phyloP scores from a whole-genome alignment of 176 grass and related monocot genomes.

The Carex cristatella region DNA sequence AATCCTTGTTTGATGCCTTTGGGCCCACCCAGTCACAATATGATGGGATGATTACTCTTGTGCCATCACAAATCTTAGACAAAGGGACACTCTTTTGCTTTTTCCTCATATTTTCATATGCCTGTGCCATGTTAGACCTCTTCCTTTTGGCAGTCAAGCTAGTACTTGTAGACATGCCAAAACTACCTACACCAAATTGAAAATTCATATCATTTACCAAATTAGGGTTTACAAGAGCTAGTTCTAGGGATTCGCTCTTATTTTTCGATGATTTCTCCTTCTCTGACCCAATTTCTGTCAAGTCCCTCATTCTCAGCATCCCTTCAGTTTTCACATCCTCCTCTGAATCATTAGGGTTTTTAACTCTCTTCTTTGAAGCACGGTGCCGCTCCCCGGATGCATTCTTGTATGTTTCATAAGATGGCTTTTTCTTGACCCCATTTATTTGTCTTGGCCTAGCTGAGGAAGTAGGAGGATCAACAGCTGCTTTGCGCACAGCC shows the following conservation, averaged over 20 bases:
- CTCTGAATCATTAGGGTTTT: constrained; percentile 50
- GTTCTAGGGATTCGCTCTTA: constrained; percentile 38
- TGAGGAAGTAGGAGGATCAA: constrained; percentile 27
- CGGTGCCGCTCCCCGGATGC: background rate
- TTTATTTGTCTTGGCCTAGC: constrained; percentile 53
- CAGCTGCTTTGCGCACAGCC: constrained; percentile 9
- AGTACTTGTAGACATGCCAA: constrained; percentile 29
- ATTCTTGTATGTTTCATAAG: background rate
- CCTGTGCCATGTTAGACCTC: constrained; percentile 58
- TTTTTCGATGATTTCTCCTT: constrained; percentile 36
- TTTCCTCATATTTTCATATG: constrained; percentile 75
- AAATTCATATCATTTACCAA: constrained; percentile 21
- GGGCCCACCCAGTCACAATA: constrained; percentile 47
- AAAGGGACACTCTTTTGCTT: constrained; percentile 58
- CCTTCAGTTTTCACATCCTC: constrained; percentile 49
- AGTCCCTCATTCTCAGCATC: constrained; percentile 84
- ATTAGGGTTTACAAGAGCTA: constrained; percentile 34
- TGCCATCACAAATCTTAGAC: constrained; percentile 58
- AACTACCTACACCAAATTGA: constrained; percentile 18
- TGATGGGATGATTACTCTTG: constrained; percentile 57
- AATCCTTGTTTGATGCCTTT: constrained; percentile 18
- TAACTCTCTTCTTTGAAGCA: constrained; percentile 58
- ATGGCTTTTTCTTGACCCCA: constrained; percentile 44
- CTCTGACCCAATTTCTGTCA: constrained; percentile 70
- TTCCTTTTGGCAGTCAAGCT: constrained; percentile 65